Conservation (phyloP, 768 basidiomycete species). For the Daedaleopsis nitida region DNA sequence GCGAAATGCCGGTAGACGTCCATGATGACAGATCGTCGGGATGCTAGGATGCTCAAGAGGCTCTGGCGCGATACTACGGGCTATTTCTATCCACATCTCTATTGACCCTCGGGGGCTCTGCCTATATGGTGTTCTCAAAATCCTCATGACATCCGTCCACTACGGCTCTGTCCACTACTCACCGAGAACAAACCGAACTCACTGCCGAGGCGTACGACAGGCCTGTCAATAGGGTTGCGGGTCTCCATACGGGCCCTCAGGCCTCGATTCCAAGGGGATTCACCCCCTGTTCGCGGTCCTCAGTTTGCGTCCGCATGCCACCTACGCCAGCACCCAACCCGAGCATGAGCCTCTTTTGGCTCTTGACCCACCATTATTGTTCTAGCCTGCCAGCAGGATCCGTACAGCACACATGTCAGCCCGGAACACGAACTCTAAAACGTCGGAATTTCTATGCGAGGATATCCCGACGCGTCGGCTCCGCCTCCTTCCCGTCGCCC, state of each 20-base stretch:
- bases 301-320: background rate
- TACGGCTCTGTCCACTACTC: background rate
- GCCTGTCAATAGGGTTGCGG: too few relatives aligned
- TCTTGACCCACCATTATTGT: background rate
- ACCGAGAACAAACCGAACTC: background rate
- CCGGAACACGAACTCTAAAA: constrained; percentile 5
- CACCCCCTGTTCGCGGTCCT: too few relatives aligned
- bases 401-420: constrained; percentile 1
- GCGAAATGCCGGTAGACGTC: background rate
- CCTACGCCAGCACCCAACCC: background rate
- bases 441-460: constrained; percentile 22
- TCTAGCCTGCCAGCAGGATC: too few relatives aligned
- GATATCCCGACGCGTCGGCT: constrained; percentile 15
- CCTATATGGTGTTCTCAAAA: background rate
- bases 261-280: too few relatives aligned
- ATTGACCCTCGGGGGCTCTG: background rate
- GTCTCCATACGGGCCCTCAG: too few relatives aligned
- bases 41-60: background rate
- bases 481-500: background rate
- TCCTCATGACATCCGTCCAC: background rate
- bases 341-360: background rate
- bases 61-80: background rate
- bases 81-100: background rate
- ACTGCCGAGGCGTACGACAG: background rate
- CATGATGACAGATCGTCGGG: background rate